A percentile compares a stretch with the other conserved stretches of the same genome.
Evolutionary conservation across 306 rosid genomes (phyloP).

Genomic region (Pyrus bretschneideri): DNA sequence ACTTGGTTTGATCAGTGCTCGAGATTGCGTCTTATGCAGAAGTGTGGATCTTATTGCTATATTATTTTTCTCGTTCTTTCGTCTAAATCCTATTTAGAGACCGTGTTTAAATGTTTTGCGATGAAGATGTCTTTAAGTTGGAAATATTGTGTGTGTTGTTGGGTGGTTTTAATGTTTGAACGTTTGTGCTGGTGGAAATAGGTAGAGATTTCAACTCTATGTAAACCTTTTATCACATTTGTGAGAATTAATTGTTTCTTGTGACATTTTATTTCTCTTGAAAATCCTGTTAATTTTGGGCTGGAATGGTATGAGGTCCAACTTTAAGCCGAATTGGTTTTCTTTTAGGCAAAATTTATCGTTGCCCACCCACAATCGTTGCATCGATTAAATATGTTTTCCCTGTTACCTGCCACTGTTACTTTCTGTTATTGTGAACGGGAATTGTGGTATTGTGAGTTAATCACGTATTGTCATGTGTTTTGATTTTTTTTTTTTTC

Average conservation of each 20-base stretch:
- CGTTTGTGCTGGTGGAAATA: background rate
- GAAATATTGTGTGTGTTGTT: background rate
- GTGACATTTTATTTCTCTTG: background rate
- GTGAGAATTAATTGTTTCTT: background rate
- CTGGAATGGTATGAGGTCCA: background rate
- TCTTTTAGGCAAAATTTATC: too few relatives aligned
- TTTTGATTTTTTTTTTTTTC: too few relatives aligned
- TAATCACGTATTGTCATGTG: too few relatives aligned
- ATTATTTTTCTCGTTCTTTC: background rate
- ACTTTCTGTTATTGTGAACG: too few relatives aligned
- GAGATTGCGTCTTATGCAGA: background rate
- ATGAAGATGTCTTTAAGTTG: background rate
- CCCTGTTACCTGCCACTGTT: too few relatives aligned
- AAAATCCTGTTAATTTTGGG: background rate
- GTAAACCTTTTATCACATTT: background rate
- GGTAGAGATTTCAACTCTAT: background rate
- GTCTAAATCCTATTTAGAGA: background rate
- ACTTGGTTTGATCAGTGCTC: conserved; percentile 1
- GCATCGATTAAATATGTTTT: too few relatives aligned
- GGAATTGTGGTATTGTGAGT: too few relatives aligned
- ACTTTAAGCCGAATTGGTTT: too few relatives aligned
- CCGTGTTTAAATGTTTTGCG: background rate
- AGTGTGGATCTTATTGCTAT: background rate
- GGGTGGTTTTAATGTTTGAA: background rate
- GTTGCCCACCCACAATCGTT: too few relatives aligned